A percentile compares a stretch with the other conserved stretches of the same genome.
Conservation (phyloP, 2,329 filamentous ascomycete genomes). For the Hymenoscyphus occultus region DNA sequence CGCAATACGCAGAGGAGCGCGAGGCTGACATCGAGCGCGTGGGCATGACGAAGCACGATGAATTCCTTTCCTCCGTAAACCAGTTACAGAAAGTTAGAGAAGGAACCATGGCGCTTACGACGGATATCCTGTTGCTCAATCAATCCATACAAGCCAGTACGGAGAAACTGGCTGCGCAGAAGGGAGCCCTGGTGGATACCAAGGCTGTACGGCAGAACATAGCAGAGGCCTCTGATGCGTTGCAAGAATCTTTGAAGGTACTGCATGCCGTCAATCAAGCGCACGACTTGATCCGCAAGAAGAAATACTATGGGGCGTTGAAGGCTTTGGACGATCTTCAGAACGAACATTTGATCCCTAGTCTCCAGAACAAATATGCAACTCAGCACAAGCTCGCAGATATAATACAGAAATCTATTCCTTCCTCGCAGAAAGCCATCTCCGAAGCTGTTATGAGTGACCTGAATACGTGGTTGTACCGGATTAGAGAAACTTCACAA, state of each 20-base stretch:
- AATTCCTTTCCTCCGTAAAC: conserved; percentile 91
- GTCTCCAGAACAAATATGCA: conserved; percentile 76
- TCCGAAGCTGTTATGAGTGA: conserved; percentile 97
- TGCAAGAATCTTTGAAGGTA: conserved; percentile 90
- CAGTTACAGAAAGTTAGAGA: conserved; percentile 90
- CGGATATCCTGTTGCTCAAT: conserved; percentile 88
- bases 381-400: conserved; percentile 94
- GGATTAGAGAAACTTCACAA: conserved; percentile 92
- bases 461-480: conserved; percentile 93
- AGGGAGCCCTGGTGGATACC: conserved; percentile 90
- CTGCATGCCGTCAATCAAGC: conserved; percentile 90
- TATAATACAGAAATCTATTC: conserved; percentile 93
- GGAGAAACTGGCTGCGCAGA: conserved; percentile 89
- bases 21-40: conserved; percentile 92
- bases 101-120: conserved; percentile 82
- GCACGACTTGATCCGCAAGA: conserved; percentile 85
- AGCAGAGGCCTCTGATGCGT: conserved; percentile 81
- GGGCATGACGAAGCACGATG: conserved; percentile 93
- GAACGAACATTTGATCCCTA: conserved; percentile 81
- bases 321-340: conserved; percentile 94
- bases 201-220: conserved; percentile 92
- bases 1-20: conserved; percentile 78
- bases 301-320: conserved; percentile 92
- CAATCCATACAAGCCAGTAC: conserved; percentile 94
- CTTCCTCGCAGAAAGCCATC: conserved; percentile 86